phyloP scores from a whole-genome alignment of 2,329 filamentous ascomycete species.

The Xylariales sp. region DNA sequence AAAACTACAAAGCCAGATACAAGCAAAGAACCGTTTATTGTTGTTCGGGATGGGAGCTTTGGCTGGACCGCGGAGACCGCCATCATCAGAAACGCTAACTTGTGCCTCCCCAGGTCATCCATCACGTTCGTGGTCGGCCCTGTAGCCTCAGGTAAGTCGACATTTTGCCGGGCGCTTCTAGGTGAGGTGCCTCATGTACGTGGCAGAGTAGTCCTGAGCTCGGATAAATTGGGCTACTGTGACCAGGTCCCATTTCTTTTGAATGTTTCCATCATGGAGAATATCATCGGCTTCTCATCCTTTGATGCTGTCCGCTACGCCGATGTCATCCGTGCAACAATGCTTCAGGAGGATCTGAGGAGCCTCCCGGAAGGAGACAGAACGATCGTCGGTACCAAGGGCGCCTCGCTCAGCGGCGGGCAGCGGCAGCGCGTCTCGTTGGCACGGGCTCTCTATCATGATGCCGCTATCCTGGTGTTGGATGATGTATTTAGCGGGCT shows the following conservation, averaged over 20 bases:
- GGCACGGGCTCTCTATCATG: neutral
- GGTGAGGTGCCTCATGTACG: slow-evolving; percentile 9
- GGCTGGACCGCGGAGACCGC: neutral
- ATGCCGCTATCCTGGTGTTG: neutral
- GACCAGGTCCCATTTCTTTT: slow-evolving; percentile 21
- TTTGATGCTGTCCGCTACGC: slow-evolving; percentile 17
- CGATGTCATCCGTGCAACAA: slow-evolving; percentile 11
- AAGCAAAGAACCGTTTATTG: neutral
- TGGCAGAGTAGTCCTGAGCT: slow-evolving; percentile 10
- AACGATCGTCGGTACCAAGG: neutral
- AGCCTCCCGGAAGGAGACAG: neutral
- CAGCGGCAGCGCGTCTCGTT: neutral
- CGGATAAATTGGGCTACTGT: slow-evolving; percentile 17
- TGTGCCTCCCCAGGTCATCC: neutral
- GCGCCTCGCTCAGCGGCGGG: neutral
- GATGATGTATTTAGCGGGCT: neutral
- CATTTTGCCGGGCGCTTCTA: slow-evolving; percentile 11
- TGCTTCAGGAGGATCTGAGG: neutral
- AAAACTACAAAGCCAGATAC: neutral
- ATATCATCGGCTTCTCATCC: slow-evolving; percentile 16
- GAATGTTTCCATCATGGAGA: slow-evolving; percentile 19
- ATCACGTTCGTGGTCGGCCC: neutral
- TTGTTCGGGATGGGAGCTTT: neutral
- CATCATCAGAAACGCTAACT: neutral
- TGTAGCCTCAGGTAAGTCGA: neutral